Conservation (phyloP, 495 filamentous ascomycete species). For the Daldinia loculata region DNA sequence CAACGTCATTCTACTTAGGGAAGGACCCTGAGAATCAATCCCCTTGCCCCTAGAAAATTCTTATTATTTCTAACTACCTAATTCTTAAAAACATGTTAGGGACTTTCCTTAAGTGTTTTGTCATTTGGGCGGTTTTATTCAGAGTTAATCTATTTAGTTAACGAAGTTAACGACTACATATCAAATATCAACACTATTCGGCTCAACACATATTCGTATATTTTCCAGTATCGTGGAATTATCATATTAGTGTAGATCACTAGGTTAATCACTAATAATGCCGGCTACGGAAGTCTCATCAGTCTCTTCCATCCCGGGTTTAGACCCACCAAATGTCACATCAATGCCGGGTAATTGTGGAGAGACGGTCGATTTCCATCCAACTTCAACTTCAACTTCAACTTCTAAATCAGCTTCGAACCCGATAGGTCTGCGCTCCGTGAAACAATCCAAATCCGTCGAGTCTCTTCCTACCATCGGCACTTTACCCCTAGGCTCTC, state of each 20-base stretch:
- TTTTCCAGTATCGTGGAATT: no score
- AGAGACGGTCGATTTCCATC: conserved; percentile 30
- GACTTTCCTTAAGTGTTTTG: neutral
- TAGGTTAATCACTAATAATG: neutral
- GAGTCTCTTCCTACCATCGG: conserved; percentile 47
- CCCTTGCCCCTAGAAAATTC: conserved; percentile 13
- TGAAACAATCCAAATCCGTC: conserved; percentile 39
- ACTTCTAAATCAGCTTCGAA: conserved; percentile 13
- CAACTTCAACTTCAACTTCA: conserved; percentile 34
- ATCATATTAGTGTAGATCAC: no score
- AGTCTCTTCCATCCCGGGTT: conserved; percentile 13
- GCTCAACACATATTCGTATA: no score
- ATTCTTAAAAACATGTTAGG: neutral
- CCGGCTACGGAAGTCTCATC: conserved; percentile 2
- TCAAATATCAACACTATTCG: no score
- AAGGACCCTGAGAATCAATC: conserved; percentile 39
- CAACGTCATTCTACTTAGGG: conserved; percentile 29
- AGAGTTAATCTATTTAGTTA: neutral
- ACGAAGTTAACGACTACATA: neutral
- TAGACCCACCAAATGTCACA: conserved; percentile 16
- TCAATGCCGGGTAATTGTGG: conserved; percentile 35
- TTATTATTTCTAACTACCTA: conserved; percentile 10
- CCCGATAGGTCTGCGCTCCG: neutral
- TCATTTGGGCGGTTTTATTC: neutral
- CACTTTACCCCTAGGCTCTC: conserved; percentile 46